These are phyloP conservation scores for Lactarius psammicola DNA, from an alignment of 768 basidiomycete species.

Conservation along the genomic window DNA sequence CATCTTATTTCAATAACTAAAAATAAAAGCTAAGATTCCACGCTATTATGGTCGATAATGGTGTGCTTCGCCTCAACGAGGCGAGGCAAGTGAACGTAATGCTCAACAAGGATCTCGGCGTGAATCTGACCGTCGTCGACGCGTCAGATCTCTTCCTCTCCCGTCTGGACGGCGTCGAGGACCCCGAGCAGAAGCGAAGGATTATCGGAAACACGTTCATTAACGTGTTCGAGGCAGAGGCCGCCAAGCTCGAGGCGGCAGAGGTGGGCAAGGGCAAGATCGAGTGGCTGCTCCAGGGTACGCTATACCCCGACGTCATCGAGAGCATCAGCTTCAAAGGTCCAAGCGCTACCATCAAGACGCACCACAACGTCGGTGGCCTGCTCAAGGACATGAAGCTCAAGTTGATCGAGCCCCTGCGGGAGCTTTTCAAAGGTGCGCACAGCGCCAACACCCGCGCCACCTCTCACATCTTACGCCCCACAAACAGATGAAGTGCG, in stretches of 20 bases:
- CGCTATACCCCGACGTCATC: constrained; percentile 98
- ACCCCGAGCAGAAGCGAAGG: constrained; percentile 95
- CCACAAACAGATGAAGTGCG: constrained; percentile 82
- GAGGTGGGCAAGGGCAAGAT: constrained; percentile 86
- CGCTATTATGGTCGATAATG: constrained; percentile 99
- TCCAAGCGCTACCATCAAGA: constrained; percentile 98
- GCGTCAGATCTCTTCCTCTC: constrained; percentile 92
- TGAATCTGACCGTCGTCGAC: constrained; percentile 94
- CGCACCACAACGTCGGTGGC: constrained; percentile 98
- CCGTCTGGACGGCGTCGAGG: constrained; percentile 86
- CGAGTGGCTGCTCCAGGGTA: constrained; percentile 97
- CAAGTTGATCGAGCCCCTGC: constrained; percentile 95
- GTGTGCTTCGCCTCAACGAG: constrained; percentile 90
- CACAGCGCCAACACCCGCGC: too few relatives aligned
- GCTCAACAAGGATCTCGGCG: constrained; percentile 90
- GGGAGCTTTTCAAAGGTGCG: constrained; percentile 97
- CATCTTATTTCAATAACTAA: constrained; percentile 9
- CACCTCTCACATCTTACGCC: too few relatives aligned
- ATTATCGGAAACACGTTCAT: constrained; percentile 99
- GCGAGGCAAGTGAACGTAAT: constrained; percentile 88
- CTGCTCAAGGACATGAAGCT: constrained; percentile 96
- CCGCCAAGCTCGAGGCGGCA: constrained; percentile 77
- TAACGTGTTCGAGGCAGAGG: constrained; percentile 95
- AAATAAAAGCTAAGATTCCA: too few relatives aligned
- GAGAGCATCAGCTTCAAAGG: constrained; percentile 99